Evolutionary conservation across 305 asterid genomes (phyloP).

Genomic region (Fraxinus paxiana): DNA sequence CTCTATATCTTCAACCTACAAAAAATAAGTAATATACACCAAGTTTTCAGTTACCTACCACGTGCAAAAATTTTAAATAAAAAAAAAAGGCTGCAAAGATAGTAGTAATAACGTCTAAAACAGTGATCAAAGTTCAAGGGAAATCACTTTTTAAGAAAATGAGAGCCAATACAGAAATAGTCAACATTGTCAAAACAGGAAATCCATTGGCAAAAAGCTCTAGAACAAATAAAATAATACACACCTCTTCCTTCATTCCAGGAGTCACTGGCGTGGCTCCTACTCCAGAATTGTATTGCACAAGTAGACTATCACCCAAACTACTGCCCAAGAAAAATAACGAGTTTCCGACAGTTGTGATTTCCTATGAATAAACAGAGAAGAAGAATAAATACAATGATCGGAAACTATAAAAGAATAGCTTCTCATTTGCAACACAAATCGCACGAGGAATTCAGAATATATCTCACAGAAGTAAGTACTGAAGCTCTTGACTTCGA

Average conservation of each 20-base stretch:
- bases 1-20: conserved; percentile 87
- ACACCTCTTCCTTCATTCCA: conserved; percentile 88
- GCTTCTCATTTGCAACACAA: conserved; percentile 9
- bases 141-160: conserved; percentile 12
- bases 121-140: conserved; percentile 14
- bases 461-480: conserved; percentile 73
- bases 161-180: background rate
- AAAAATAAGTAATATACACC: conserved; percentile 21
- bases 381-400: conserved; percentile 12
- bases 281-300: conserved; percentile 75
- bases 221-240: conserved; percentile 23
- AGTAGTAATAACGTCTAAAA: background rate
- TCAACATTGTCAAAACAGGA: conserved; percentile 11
- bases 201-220: conserved; percentile 12
- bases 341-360: conserved; percentile 80
- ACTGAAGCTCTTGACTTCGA: conserved; percentile 96
- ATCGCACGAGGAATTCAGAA: conserved; percentile 18
- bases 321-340: conserved; percentile 94
- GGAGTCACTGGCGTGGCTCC: conserved; percentile 57
- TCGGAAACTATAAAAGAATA: background rate
- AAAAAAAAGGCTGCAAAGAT: background rate
- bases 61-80: background rate
- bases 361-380: conserved; percentile 47
- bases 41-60: background rate
- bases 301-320: conserved; percentile 94